Evolutionary conservation across 1,284 basidiomycete genomes (phyloP).

Genomic region (Ustilago shanxiensis): DNA sequence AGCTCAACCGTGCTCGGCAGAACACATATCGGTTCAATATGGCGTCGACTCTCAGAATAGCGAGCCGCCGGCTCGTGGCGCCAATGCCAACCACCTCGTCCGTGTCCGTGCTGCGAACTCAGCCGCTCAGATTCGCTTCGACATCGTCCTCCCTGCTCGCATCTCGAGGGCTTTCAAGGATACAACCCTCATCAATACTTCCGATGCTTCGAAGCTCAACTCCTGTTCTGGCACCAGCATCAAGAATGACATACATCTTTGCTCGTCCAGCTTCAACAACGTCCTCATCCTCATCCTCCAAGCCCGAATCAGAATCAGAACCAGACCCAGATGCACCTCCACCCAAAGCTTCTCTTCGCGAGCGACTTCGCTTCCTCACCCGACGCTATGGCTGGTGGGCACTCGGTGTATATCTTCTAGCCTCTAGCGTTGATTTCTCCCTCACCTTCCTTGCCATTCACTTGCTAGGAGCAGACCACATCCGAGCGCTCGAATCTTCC

Average conservation of each 20-base stretch:
- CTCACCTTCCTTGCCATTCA: constrained; percentile 87
- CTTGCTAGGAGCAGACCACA: constrained; percentile 88
- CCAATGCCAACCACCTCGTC: neutral
- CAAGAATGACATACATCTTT: neutral
- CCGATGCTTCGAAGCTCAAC: neutral
- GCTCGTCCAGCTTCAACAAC: neutral
- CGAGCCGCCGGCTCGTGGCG: constrained; percentile 2
- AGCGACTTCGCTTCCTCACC: constrained; percentile 60
- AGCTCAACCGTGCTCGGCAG: neutral
- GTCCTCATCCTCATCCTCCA: neutral
- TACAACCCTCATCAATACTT: neutral
- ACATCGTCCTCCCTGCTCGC: constrained; percentile 2
- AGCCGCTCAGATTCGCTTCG: constrained; percentile 1
- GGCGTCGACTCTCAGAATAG: constrained; percentile 20
- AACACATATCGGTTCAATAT: neutral
- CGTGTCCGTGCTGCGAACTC: neutral
- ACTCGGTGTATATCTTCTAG: constrained; percentile 62
- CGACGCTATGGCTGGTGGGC: constrained; percentile 70
- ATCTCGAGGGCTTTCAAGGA: neutral
- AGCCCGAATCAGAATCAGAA: constrained; percentile 4
- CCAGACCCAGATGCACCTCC: constrained; percentile 27
- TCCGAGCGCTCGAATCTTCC: constrained; percentile 77
- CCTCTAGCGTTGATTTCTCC: constrained; percentile 57
- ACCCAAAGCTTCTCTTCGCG: constrained; percentile 44
- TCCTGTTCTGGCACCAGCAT: neutral